Evolutionary conservation across 1,284 basidiomycete species (phyloP).

Genomic region (Waitea zeae): DNA sequence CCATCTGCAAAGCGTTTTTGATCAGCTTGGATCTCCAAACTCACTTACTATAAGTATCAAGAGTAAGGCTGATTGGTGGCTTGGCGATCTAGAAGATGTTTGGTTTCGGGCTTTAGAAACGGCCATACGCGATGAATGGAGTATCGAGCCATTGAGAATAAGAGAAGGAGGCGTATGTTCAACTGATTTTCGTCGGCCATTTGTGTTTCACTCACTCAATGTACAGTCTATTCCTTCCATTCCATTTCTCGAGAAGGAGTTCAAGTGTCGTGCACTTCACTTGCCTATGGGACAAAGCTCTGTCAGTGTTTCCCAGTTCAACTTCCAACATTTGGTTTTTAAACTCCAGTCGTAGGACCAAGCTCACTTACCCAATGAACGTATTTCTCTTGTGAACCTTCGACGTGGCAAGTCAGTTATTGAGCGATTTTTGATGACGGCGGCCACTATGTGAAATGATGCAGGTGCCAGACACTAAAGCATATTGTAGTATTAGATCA

Average conservation of each 20-base stretch:
- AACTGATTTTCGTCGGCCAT: slow-evolving; percentile 11
- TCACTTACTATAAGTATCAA: slow-evolving; percentile 59
- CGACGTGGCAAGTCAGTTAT: slow-evolving; percentile 4
- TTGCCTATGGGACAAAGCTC: slow-evolving; percentile 79
- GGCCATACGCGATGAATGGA: slow-evolving; percentile 78
- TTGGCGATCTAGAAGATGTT: slow-evolving; percentile 66
- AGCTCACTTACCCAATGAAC: slow-evolving; percentile 3
- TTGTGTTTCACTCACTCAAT: slow-evolving; percentile 5
- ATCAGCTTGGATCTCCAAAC: slow-evolving; percentile 50
- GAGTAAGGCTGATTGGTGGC: slow-evolving; percentile 91
- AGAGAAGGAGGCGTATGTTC: slow-evolving; percentile 88
- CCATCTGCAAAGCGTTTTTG: slow-evolving; percentile 48
- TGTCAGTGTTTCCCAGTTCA: slow-evolving; percentile 21
- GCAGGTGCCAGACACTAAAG: too few species aligned
- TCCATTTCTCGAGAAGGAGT: slow-evolving; percentile 84
- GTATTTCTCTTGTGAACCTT: slow-evolving; percentile 2
- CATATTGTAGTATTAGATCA: too few species aligned
- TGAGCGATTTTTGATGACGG: slow-evolving; percentile 3
- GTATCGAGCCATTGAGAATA: slow-evolving; percentile 68
- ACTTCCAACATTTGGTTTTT: neutral
- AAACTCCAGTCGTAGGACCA: slow-evolving; percentile 6
- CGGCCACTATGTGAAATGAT: too few species aligned
- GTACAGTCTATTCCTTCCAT: slow-evolving; percentile 76
- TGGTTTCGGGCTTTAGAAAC: slow-evolving; percentile 77
- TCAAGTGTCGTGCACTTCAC: slow-evolving; percentile 70